These are phyloP conservation scores for Dryadomyces sulphureus DNA, from an alignment of 2,329 filamentous ascomycete genomes.

Conservation along the genomic window DNA sequence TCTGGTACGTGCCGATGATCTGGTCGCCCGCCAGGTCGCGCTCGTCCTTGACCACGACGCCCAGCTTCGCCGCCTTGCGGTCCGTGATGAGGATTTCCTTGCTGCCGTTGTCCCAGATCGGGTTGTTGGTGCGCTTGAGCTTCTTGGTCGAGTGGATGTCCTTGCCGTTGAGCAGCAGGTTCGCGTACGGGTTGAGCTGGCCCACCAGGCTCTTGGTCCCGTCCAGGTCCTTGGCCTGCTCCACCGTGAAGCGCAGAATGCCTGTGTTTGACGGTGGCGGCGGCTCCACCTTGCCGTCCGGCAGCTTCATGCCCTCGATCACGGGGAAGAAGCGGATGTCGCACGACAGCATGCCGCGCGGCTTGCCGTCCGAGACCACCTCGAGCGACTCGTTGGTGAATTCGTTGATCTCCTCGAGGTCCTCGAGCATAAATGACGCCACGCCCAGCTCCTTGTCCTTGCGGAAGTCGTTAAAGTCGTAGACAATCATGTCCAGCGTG, in stretches of 20 bases:
- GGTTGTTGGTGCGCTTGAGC: constrained; percentile 93
- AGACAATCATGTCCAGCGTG: constrained; percentile 68
- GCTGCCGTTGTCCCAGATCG: constrained; percentile 83
- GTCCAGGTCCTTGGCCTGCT: constrained; percentile 89
- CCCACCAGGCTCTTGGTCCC: constrained; percentile 84
- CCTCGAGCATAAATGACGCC: constrained; percentile 73
- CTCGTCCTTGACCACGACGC: constrained; percentile 89
- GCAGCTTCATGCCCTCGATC: constrained; percentile 53
- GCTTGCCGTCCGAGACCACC: constrained; percentile 69
- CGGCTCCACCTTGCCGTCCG: constrained; percentile 65
- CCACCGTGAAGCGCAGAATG: constrained; percentile 83
- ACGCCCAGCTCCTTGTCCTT: constrained; percentile 92
- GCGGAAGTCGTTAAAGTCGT: constrained; percentile 87
- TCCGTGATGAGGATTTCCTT: constrained; percentile 95
- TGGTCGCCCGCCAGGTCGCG: constrained; percentile 73
- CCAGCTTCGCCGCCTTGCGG: constrained; percentile 76
- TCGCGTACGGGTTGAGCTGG: constrained; percentile 78
- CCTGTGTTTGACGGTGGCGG: constrained; percentile 84
- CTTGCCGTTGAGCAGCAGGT: constrained; percentile 80
- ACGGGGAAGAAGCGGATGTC: constrained; percentile 96
- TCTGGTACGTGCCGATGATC: constrained; percentile 80
- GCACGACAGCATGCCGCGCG: constrained; percentile 62
- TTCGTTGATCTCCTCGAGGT: constrained; percentile 60
- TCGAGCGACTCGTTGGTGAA: constrained; percentile 79
- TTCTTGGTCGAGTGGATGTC: constrained; percentile 81